phyloP scores from a whole-genome alignment of 2,329 filamentous ascomycete genomes.

The Colletotrichum sansevieriae region DNA sequence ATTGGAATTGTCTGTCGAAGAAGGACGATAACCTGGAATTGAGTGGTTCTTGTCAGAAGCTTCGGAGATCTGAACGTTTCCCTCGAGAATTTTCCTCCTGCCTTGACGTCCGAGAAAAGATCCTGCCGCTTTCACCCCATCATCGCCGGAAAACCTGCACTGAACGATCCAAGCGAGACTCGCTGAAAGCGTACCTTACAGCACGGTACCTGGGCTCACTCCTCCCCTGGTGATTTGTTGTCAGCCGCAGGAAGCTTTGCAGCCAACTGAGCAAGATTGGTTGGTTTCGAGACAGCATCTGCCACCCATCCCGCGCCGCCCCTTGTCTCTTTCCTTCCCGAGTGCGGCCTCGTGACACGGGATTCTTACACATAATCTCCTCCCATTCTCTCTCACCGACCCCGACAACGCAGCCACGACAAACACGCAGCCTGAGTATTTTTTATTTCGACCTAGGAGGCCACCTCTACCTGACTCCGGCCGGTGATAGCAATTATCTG shows the following conservation, averaged over 20 bases:
- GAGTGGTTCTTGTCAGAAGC: slow-evolving; percentile 5
- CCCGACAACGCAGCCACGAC: slow-evolving; percentile 23
- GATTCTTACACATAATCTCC: slow-evolving; percentile 35
- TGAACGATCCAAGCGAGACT: slow-evolving; percentile 1
- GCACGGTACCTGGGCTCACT: slow-evolving; percentile 7
- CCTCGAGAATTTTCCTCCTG: background rate
- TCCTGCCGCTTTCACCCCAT: slow-evolving; percentile 6
- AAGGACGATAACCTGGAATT: slow-evolving; percentile 27
- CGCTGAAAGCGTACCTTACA: slow-evolving; percentile 22
- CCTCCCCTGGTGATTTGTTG: slow-evolving; percentile 1
- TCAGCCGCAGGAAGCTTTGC: slow-evolving; percentile 14
- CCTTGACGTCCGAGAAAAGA: background rate
- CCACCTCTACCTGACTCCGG: slow-evolving; percentile 3
- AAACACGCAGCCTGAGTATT: slow-evolving; percentile 9
- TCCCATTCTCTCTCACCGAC: slow-evolving; percentile 33
- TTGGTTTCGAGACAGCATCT: slow-evolving; percentile 34
- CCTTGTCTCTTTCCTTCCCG: slow-evolving; percentile 33
- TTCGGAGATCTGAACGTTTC: background rate
- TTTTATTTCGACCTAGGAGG: slow-evolving; percentile 4
- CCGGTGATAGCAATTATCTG: background rate
- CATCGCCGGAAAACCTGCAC: background rate
- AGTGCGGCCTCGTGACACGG: slow-evolving; percentile 35
- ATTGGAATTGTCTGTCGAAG: slow-evolving; percentile 21
- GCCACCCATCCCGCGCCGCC: slow-evolving; percentile 34
- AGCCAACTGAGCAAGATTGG: slow-evolving; percentile 1